phyloP scores from a whole-genome alignment of 768 basidiomycete genomes.

The Rhodotorula taiwanensis region DNA sequence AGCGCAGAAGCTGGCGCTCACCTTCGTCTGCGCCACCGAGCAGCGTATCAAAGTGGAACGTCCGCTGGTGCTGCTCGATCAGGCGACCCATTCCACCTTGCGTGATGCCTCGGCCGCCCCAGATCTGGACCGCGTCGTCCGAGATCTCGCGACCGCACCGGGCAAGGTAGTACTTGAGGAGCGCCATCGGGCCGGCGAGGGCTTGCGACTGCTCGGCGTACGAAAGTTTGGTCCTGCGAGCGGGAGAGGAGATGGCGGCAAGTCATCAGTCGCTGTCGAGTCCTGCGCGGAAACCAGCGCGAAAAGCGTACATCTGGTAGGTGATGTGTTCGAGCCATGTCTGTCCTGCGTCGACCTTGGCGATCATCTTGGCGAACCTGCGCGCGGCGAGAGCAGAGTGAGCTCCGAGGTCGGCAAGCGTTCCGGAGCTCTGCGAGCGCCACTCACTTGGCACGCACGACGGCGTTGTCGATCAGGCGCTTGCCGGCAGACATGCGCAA shows the following conservation, averaged over 20 bases:
- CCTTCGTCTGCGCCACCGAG: conserved; percentile 24
- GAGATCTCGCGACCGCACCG: conserved; percentile 10
- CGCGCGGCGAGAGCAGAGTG: neutral
- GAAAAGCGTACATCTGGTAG: conserved; percentile 50
- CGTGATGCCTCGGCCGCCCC: conserved; percentile 77
- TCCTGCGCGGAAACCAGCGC: neutral
- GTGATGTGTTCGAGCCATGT: conserved; percentile 82
- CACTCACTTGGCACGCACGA: conserved; percentile 67
- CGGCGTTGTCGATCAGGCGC: conserved; percentile 66
- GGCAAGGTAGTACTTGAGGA: conserved; percentile 23
- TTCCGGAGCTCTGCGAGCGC: neutral
- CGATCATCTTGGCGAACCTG: conserved; percentile 74
- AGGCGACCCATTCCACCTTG: conserved; percentile 69
- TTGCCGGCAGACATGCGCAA: conserved; percentile 79
- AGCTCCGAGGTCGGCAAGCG: too few relatives aligned
- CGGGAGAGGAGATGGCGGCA: too few relatives aligned
- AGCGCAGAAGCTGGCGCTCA: too few relatives aligned
- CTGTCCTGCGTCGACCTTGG: conserved; percentile 71
- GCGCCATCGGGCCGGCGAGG: conserved; percentile 19
- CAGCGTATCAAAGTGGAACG: conserved; percentile 20
- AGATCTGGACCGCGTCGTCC: conserved; percentile 69
- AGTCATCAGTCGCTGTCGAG: too few relatives aligned
- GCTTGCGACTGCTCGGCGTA: conserved; percentile 16
- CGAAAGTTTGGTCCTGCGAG: conserved; percentile 14
- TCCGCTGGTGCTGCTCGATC: conserved; percentile 50